Percentiles rank a stretch among this genome's conserved stretches.
phyloP scores from a whole-genome alignment of 805 yeast species.

The Naumovozyma castellii region DNA sequence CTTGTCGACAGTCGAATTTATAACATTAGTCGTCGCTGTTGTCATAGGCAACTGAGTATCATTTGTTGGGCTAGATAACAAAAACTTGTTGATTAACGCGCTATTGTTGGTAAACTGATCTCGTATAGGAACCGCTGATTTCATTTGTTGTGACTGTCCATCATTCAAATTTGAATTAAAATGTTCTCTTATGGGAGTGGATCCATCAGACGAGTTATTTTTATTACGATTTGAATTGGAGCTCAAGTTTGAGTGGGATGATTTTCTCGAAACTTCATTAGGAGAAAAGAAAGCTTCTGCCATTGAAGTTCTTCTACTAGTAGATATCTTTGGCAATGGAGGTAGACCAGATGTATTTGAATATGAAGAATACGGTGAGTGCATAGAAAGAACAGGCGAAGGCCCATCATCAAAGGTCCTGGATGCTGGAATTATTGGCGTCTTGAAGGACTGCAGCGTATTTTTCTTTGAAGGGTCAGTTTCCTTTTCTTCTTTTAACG shows the following conservation, averaged over 20 bases:
- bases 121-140: constrained; percentile 1
- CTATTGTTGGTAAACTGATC: constrained; percentile 1
- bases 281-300: constrained; percentile 14
- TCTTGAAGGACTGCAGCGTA: constrained; percentile 16
- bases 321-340: constrained; percentile 18
- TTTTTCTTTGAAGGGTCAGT: constrained; percentile 12
- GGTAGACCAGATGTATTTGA: constrained; percentile 7
- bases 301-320: constrained; percentile 17
- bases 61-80: neutral
- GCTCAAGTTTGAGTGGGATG: constrained; percentile 4
- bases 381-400: constrained; percentile 21
- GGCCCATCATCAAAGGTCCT: constrained; percentile 24
- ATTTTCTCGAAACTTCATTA: constrained; percentile 4
- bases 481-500: constrained; percentile 18
- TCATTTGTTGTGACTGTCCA: neutral
- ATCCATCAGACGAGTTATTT: neutral
- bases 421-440: constrained; percentile 21
- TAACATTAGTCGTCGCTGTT: constrained; percentile 1
- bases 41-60: neutral
- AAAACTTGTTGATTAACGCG: neutral
- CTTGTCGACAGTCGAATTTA: neutral
- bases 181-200: neutral
- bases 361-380: constrained; percentile 16
- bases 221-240: constrained; percentile 6
- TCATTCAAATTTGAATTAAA: neutral